A percentile compares a stretch with the other conserved stretches of the same genome.
phyloP scores from a whole-genome alignment of 2,329 filamentous ascomycete genomes.

The Colletotrichum orbiculare region DNA sequence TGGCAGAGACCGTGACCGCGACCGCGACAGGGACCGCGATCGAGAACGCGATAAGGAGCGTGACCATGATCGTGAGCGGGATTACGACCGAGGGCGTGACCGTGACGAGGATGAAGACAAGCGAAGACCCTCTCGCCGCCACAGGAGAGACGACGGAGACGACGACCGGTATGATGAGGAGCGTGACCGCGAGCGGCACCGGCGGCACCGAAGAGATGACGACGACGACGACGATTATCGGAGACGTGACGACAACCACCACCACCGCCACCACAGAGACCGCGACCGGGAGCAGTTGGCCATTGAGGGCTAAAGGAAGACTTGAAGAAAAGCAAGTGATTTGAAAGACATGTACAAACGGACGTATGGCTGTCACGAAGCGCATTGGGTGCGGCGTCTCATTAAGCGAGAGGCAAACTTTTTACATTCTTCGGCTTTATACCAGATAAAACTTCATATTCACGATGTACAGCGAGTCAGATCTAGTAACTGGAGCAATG shows the following conservation, averaged over 20 bases:
- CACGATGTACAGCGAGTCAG: too few relatives aligned
- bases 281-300: constrained; percentile 40
- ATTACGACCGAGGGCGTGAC: constrained; percentile 40
- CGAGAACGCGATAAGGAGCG: constrained; percentile 47
- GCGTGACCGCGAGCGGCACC: constrained; percentile 43
- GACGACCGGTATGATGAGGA: constrained; percentile 49
- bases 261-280: constrained; percentile 48
- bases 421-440: background rate
- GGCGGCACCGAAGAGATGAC: constrained; percentile 43
- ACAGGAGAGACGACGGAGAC: constrained; percentile 49
- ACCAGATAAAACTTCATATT: background rate
- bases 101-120: constrained; percentile 43
- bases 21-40: too few relatives aligned
- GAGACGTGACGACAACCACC: constrained; percentile 44
- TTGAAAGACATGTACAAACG: background rate
- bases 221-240: constrained; percentile 41
- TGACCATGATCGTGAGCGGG: constrained; percentile 41
- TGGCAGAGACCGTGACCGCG: constrained; percentile 42
- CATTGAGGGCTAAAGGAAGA: constrained; percentile 28
- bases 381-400: constrained; percentile 20
- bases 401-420: constrained; percentile 24
- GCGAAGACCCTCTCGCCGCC: constrained; percentile 38
- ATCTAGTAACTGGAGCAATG: background rate
- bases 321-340: background rate
- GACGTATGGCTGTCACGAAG: background rate